phyloP scores from a whole-genome alignment of 1,284 basidiomycete species.

The Sporisorium reilianum region DNA sequence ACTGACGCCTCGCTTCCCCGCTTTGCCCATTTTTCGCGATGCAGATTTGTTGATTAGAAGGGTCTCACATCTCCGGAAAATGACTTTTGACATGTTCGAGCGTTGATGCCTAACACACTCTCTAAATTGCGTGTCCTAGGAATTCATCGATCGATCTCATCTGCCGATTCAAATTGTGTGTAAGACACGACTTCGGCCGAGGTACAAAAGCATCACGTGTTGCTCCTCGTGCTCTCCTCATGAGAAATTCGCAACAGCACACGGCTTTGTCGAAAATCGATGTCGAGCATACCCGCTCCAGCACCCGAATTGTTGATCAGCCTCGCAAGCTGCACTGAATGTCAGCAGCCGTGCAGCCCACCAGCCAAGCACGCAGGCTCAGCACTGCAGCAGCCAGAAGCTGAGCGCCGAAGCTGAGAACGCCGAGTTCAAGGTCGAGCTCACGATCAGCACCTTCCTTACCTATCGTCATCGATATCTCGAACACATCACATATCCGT shows the following conservation, averaged over 20 bases:
- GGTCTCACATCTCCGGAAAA: neutral
- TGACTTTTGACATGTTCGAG: neutral
- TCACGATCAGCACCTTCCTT: constrained; percentile 40
- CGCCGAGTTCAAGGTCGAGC: constrained; percentile 17
- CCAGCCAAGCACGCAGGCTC: neutral
- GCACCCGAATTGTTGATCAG: neutral
- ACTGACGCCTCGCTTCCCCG: constrained; percentile 18
- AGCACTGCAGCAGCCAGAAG: neutral
- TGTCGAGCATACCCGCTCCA: neutral
- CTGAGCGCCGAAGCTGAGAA: neutral
- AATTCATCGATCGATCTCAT: neutral
- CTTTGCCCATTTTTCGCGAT: neutral
- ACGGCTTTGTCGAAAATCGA: constrained; percentile 3
- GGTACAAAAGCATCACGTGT: neutral
- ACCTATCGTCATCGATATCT: constrained; percentile 53
- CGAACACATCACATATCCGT: constrained; percentile 32
- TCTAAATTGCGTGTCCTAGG: no score
- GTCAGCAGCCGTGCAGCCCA: neutral
- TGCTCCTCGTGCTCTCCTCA: neutral
- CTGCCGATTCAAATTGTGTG: neutral
- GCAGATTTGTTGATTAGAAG: neutral
- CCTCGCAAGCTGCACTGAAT: neutral
- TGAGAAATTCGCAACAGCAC: neutral
- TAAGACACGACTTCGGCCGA: constrained; percentile 15
- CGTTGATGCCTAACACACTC: neutral